These are phyloP conservation scores for Eimeria sp. DNA, from an alignment of 169 alveolate species.

Conservation along the genomic window DNA sequence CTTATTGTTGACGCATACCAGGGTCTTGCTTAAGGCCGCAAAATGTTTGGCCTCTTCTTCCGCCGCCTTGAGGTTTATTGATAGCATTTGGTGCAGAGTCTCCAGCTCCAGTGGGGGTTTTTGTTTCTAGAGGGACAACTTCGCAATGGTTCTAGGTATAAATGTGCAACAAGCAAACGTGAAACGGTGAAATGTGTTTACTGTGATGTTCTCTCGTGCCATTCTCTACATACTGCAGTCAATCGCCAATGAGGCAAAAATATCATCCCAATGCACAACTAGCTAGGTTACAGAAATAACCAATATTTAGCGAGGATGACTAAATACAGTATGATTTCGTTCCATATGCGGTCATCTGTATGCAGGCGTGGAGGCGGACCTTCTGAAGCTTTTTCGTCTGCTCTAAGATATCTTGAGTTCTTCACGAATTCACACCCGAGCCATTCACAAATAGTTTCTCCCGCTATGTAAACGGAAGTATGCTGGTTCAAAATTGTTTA, in stretches of 20 bases:
- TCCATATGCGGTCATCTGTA: neutral
- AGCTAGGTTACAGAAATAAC: neutral
- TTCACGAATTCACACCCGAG: neutral
- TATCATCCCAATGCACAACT: neutral
- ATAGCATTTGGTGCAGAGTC: slow-evolving; percentile 64
- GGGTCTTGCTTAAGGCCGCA: slow-evolving; percentile 19
- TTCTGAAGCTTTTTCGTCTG: slow-evolving; percentile 54
- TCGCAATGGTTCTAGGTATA: neutral
- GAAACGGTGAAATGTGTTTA: neutral
- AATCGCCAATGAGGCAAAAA: neutral
- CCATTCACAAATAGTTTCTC: neutral
- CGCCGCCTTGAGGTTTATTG: slow-evolving; percentile 55
- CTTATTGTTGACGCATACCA: neutral
- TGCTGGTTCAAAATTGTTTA: neutral
- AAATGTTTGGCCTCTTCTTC: slow-evolving; percentile 67
- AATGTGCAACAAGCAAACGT: neutral
- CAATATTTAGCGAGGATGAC: no score
- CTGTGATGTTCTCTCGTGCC: neutral
- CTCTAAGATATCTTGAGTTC: slow-evolving; percentile 58
- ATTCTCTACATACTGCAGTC: neutral
- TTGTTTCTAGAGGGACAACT: slow-evolving; percentile 24
- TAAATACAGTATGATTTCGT: neutral
- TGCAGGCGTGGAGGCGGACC: slow-evolving; percentile 33
- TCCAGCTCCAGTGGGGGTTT: slow-evolving; percentile 63
- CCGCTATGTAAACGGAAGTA: neutral